These are phyloP conservation scores for Nissolia schottii DNA, from an alignment of 306 rosid species.

Conservation along the genomic window DNA sequence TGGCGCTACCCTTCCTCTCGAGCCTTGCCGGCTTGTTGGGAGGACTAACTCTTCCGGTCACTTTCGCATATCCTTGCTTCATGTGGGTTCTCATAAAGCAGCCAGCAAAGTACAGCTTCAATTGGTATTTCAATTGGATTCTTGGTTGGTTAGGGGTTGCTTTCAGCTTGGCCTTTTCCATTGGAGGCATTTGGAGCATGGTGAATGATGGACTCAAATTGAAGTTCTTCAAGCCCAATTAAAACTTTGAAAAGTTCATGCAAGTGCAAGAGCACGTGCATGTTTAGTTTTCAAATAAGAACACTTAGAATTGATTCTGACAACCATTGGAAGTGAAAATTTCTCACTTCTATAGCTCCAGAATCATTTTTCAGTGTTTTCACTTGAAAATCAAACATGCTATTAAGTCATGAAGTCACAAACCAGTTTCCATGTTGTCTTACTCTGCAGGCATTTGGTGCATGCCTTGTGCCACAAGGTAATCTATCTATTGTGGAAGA, in stretches of 20 bases:
- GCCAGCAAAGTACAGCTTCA: conserved; percentile 85
- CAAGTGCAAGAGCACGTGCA: conserved; percentile 7
- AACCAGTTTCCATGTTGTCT: neutral
- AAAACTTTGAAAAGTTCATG: neutral
- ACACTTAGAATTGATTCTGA: too few species aligned
- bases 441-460: neutral
- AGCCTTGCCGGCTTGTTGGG: conserved; percentile 94
- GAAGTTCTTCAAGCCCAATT: conserved; percentile 89
- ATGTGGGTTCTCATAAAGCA: conserved; percentile 98
- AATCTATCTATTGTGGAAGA: neutral
- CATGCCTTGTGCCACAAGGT: neutral
- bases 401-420: neutral
- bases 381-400: too few species aligned
- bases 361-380: too few species aligned
- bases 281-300: too few species aligned
- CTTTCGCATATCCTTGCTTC: conserved; percentile 99
- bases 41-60: conserved; percentile 97
- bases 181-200: conserved; percentile 99
- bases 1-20: conserved; percentile 97
- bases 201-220: conserved; percentile 87
- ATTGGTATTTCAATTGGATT: conserved; percentile 91
- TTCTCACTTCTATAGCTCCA: too few species aligned
- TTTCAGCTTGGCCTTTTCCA: conserved; percentile 87
- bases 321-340: too few species aligned
- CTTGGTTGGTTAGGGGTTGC: conserved; percentile 91